A percentile compares a stretch with the other conserved stretches of the same genome.
phyloP scores from a whole-genome alignment of 2,329 filamentous ascomycete species.

The Diplocarpon mali region DNA sequence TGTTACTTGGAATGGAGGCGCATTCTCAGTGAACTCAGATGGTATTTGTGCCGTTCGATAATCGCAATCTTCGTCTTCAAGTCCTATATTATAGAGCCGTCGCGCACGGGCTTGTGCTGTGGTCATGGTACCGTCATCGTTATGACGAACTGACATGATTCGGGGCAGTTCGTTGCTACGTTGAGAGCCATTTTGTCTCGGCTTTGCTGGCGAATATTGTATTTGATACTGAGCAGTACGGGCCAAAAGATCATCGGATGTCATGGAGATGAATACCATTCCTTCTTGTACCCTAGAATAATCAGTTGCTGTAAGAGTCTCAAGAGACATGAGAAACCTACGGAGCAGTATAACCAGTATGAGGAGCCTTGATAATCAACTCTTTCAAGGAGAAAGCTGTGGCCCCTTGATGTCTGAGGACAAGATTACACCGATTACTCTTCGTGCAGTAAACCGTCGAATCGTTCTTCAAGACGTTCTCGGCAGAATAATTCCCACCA shows the following conservation, averaged over 20 bases:
- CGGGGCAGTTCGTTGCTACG: slow-evolving; percentile 26
- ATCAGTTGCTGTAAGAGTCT: slow-evolving; percentile 9
- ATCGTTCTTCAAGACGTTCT: slow-evolving; percentile 78
- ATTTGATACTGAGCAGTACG: slow-evolving; percentile 68
- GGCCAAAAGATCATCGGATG: slow-evolving; percentile 60
- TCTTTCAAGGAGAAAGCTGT: slow-evolving; percentile 77
- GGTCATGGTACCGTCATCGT: slow-evolving; percentile 39
- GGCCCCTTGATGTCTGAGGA: slow-evolving; percentile 70
- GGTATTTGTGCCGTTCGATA: slow-evolving; percentile 44
- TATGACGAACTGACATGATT: slow-evolving; percentile 42
- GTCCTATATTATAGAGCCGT: slow-evolving; percentile 34
- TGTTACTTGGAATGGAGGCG: slow-evolving; percentile 42
- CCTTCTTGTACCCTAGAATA: slow-evolving; percentile 67
- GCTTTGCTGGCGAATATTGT: slow-evolving; percentile 37
- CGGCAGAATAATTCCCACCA: slow-evolving; percentile 47
- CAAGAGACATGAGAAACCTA: slow-evolving; percentile 40
- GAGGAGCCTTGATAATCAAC: slow-evolving; percentile 77
- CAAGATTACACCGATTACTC: slow-evolving; percentile 75
- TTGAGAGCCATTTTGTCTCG: slow-evolving; percentile 19
- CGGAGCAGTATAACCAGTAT: slow-evolving; percentile 72
- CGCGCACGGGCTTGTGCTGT: slow-evolving; percentile 34
- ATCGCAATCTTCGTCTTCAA: slow-evolving; percentile 29
- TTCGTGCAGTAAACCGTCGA: slow-evolving; percentile 83
- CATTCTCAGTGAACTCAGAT: slow-evolving; percentile 38
- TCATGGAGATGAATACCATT: slow-evolving; percentile 86